These are phyloP conservation scores for Picea mariana DNA, from an alignment of 83 land plant genomes.

Conservation along the genomic window DNA sequence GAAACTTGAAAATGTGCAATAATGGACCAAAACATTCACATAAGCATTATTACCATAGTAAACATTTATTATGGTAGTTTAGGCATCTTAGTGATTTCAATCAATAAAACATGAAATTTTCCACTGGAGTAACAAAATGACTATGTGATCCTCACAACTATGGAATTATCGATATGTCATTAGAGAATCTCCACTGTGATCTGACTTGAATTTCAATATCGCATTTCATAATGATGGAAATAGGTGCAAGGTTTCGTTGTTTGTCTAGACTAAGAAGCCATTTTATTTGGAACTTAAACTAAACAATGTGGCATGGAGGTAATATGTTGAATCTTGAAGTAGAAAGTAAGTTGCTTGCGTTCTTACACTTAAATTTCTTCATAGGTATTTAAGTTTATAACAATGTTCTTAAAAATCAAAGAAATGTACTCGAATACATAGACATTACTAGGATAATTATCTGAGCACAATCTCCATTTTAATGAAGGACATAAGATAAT, in stretches of 20 bases:
- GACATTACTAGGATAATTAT: no score
- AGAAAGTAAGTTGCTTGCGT: not conserved
- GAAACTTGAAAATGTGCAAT: no score
- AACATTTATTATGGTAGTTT: not conserved
- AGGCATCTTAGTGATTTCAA: not conserved
- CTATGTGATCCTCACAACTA: not conserved
- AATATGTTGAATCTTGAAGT: not conserved
- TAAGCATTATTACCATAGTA: not conserved
- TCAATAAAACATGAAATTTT: not conserved
- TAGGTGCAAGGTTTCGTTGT: not conserved
- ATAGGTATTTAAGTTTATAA: no score
- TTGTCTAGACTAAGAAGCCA: not conserved
- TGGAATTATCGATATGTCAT: not conserved
- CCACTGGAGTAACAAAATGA: not conserved
- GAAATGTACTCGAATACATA: no score
- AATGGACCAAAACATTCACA: no score
- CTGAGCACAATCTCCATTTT: no score
- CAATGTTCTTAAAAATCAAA: no score
- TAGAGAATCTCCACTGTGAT: not conserved
- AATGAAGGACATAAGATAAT: no score
- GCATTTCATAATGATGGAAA: no score
- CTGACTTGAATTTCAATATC: not conserved
- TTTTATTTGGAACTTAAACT: not conserved
- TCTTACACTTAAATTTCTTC: not conserved
- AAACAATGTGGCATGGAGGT: not conserved